A percentile compares a stretch with the other conserved stretches of the same genome.
These are phyloP conservation scores for Suillus sp. DNA, from an alignment of 768 basidiomycete genomes.

Conservation along the genomic window DNA sequence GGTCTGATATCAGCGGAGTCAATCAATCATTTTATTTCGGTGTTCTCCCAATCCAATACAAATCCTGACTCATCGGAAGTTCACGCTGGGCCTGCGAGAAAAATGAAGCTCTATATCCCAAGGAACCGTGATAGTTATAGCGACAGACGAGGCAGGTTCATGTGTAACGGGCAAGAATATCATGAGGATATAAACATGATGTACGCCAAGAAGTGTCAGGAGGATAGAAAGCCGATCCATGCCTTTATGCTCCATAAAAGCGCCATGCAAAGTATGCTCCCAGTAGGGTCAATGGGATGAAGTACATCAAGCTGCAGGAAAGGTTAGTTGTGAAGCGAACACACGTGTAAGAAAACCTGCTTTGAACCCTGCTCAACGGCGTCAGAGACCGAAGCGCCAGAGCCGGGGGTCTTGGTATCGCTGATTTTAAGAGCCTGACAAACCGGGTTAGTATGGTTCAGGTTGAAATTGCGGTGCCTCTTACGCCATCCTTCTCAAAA, in stretches of 20 bases:
- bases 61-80: neutral
- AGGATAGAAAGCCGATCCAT: neutral
- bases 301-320: conserved; percentile 69
- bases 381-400: conserved; percentile 39
- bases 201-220: neutral
- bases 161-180: conserved; percentile 19
- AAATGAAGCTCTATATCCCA: conserved; percentile 22
- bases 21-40: neutral
- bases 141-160: conserved; percentile 7
- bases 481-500: conserved; percentile 71
- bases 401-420: conserved; percentile 49
- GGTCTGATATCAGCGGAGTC: conserved; percentile 3
- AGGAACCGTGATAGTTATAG: conserved; percentile 18
- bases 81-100: conserved; percentile 5
- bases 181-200: conserved; percentile 16
- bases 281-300: conserved; percentile 76
- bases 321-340: conserved; percentile 16
- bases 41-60: neutral
- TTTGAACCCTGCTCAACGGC: conserved; percentile 71
- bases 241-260: conserved; percentile 53
- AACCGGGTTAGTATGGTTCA: conserved; percentile 12
- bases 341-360: conserved; percentile 40
- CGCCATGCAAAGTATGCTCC: conserved; percentile 90
- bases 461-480: conserved; percentile 27
- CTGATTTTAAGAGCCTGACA: conserved; percentile 54